phyloP scores from a whole-genome alignment of 2,329 filamentous ascomycete genomes.

The Fusarium floridanum region DNA sequence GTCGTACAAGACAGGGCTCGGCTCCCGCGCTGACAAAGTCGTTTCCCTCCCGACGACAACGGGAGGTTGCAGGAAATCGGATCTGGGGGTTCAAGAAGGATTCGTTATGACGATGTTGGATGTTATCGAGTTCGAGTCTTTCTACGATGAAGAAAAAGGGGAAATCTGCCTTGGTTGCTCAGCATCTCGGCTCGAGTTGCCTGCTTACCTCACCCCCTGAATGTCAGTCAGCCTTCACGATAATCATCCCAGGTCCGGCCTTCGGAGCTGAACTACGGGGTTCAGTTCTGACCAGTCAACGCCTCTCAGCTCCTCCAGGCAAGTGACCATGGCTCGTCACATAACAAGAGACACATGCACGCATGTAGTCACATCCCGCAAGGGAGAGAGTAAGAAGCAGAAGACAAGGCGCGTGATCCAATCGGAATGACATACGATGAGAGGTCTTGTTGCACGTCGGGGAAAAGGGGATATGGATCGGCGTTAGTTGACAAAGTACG shows the following conservation, averaged over 20 bases:
- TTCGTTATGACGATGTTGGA: neutral
- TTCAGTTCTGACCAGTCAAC: neutral
- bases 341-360: conserved; percentile 12
- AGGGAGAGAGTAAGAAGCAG: conserved; percentile 1
- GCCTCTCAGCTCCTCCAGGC: neutral
- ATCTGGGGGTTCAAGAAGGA: neutral
- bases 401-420: conserved; percentile 1
- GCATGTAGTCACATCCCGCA: conserved; percentile 7
- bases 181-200: neutral
- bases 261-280: neutral
- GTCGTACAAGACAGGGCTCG: neutral
- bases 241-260: neutral
- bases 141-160: neutral
- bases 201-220: neutral
- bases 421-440: conserved; percentile 7
- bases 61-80: neutral
- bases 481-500: neutral
- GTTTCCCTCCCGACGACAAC: neutral
- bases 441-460: neutral
- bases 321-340: neutral
- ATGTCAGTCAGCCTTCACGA: neutral
- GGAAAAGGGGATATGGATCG: neutral
- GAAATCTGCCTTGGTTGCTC: neutral
- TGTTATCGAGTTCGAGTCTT: neutral
- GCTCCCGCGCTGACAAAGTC: neutral